Conservation (phyloP, 257 asterid genomes). For the Solanum bulbocastanum region DNA sequence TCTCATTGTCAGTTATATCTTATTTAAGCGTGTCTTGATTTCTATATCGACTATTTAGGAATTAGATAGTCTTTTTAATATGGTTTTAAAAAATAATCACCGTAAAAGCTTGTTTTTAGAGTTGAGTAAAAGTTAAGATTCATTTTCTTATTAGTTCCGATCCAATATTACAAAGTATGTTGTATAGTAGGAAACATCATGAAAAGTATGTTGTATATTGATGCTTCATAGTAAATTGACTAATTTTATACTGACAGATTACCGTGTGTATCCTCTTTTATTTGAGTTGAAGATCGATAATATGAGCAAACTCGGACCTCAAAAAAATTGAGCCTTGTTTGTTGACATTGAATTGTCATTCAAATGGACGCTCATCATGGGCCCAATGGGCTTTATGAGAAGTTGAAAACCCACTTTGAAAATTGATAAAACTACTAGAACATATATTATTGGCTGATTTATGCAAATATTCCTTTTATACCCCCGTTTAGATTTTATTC, state of each 20-base stretch:
- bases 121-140: neutral
- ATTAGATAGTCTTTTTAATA: neutral
- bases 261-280: neutral
- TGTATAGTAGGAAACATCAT: neutral
- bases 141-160: fast-evolving
- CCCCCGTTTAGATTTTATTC: neutral
- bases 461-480: neutral
- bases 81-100: neutral
- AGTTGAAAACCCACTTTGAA: neutral
- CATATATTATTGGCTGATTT: neutral
- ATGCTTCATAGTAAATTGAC: neutral
- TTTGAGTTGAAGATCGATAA: neutral
- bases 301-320: neutral
- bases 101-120: fast-evolving
- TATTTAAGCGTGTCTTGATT: neutral
- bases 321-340: neutral
- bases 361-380: neutral
- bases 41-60: neutral
- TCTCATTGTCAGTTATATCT: neutral
- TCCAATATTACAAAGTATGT: neutral
- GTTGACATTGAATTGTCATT: neutral
- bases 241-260: neutral
- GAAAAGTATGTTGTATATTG: neutral
- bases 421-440: neutral
- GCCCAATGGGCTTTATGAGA: neutral